Evolutionary conservation across 345 rosid genomes (phyloP).

Genomic region (Citrus cavaleriei): DNA sequence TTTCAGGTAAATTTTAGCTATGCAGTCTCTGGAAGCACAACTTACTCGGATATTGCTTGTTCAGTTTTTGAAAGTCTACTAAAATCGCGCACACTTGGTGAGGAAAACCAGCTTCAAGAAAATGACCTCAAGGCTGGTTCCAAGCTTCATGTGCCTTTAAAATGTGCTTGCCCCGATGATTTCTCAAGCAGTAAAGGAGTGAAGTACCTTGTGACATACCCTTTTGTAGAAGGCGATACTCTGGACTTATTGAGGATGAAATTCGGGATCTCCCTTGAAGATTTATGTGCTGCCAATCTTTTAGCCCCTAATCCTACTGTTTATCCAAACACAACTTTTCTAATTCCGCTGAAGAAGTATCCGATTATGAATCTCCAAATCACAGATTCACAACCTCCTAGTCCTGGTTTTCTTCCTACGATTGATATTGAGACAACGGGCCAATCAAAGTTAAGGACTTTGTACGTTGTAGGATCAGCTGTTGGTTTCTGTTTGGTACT

Average conservation of each 20-base stretch:
- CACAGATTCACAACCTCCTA: slow-evolving; percentile 35
- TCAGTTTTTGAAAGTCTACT: slow-evolving; percentile 42
- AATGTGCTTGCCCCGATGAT: slow-evolving; percentile 55
- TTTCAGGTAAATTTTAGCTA: slow-evolving; percentile 32
- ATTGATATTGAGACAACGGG: slow-evolving; percentile 12
- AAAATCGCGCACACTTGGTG: slow-evolving; percentile 22
- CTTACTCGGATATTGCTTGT: slow-evolving; percentile 36
- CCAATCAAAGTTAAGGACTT: slow-evolving; percentile 19
- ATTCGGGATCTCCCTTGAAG: slow-evolving; percentile 28
- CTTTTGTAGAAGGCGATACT: slow-evolving; percentile 42
- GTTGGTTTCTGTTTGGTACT: slow-evolving; percentile 31
- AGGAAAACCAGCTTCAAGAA: slow-evolving; percentile 25
- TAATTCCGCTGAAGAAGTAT: slow-evolving; percentile 34
- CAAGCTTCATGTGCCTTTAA: slow-evolving; percentile 38
- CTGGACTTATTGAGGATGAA: slow-evolving; percentile 19
- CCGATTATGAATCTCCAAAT: slow-evolving; percentile 21
- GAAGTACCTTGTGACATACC: slow-evolving; percentile 45
- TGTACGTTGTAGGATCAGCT: slow-evolving; percentile 46
- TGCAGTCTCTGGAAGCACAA: slow-evolving; percentile 15
- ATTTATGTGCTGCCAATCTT: slow-evolving; percentile 35
- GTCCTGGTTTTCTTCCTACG: slow-evolving; percentile 43
- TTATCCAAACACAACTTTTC: slow-evolving; percentile 42
- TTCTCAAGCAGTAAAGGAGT: background rate
- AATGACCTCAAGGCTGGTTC: slow-evolving; percentile 16
- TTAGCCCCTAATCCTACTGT: slow-evolving; percentile 35